Conservation (phyloP, 352 stramenopile species). For the Phytopythium helicoides region DNA sequence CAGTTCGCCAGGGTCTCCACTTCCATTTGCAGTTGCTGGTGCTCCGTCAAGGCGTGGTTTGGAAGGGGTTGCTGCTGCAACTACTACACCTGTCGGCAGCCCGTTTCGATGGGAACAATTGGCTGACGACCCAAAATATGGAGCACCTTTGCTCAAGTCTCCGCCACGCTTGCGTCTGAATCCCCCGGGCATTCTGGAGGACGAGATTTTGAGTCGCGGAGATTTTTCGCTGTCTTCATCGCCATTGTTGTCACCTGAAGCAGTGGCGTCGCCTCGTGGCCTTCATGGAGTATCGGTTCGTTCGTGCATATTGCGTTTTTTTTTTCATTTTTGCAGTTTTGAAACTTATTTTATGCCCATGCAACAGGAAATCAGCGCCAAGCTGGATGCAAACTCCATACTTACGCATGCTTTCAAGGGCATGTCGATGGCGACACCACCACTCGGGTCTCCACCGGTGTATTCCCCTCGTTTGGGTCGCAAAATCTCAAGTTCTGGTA, state of each 20-base stretch:
- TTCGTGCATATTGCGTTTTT: too few species aligned
- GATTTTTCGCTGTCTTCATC: conserved; percentile 17
- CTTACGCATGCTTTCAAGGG: conserved; percentile 71
- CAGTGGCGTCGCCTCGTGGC: conserved; percentile 38
- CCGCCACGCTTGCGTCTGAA: conserved; percentile 32
- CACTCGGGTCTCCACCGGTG: conserved; percentile 31
- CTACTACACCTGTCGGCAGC: conserved; percentile 26
- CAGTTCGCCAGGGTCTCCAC: conserved; percentile 53
- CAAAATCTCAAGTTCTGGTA: conserved; percentile 66
- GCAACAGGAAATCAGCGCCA: conserved; percentile 21
- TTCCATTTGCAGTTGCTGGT: conserved; percentile 58
- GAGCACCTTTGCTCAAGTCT: conserved; percentile 48
- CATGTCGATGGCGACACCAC: conserved; percentile 36
- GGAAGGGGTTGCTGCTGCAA: conserved; percentile 3
- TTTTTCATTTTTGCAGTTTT: not conserved
- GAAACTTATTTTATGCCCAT: too few species aligned
- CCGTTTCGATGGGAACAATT: conserved; percentile 69
- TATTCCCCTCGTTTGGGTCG: conserved; percentile 57
- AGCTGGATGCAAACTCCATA: conserved; percentile 41
- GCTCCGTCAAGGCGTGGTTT: conserved; percentile 1
- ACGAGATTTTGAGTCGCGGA: conserved; percentile 20
- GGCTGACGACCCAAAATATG: conserved; percentile 59
- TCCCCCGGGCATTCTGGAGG: conserved; percentile 41
- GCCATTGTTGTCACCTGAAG: conserved; percentile 23
- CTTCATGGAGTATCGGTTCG: conserved; percentile 40